Percentiles rank a stretch among this genome's conserved stretches.
phyloP scores from a whole-genome alignment of 2,329 filamentous ascomycete species.

The Diplodia sapinea region DNA sequence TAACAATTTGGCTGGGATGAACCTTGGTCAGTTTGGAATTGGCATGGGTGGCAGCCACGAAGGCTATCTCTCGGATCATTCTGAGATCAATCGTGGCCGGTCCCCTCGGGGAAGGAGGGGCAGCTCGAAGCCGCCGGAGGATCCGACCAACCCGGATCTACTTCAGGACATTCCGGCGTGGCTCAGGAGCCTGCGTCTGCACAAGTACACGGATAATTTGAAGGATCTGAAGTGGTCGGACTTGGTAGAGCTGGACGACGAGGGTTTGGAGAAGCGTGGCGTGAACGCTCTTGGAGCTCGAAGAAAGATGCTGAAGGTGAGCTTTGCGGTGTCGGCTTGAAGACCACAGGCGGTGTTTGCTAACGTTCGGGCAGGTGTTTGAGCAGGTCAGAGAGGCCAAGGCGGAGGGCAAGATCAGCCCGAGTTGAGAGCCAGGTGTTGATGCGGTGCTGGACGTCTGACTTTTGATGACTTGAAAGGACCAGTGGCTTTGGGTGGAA shows the following conservation, averaged over 20 bases:
- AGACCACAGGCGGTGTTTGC: neutral
- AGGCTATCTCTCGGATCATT: conserved; percentile 92
- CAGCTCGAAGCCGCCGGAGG: conserved; percentile 96
- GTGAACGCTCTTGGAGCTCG: conserved; percentile 94
- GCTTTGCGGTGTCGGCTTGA: conserved; percentile 35
- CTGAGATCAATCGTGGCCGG: conserved; percentile 85
- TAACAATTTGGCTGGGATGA: conserved; percentile 70
- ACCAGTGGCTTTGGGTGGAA: neutral
- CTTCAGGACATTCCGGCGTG: conserved; percentile 95
- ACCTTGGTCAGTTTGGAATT: conserved; percentile 71
- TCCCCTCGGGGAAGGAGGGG: conserved; percentile 91
- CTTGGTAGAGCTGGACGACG: conserved; percentile 87
- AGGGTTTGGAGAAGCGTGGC: conserved; percentile 87
- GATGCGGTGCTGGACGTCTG: neutral
- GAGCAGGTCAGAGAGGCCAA: conserved; percentile 82
- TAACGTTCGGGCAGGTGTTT: conserved; percentile 68
- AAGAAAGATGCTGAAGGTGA: conserved; percentile 95
- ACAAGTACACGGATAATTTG: conserved; percentile 98
- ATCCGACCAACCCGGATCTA: conserved; percentile 88
- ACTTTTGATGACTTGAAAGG: neutral
- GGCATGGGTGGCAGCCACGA: conserved; percentile 63
- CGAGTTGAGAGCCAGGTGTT: neutral
- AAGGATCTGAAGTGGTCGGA: conserved; percentile 98
- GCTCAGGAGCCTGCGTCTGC: conserved; percentile 90
- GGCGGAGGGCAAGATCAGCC: conserved; percentile 46